A percentile compares a stretch with the other conserved stretches of the same genome.
phyloP scores from a whole-genome alignment of 441 rosid species.

The Euphorbia neoarborescens region DNA sequence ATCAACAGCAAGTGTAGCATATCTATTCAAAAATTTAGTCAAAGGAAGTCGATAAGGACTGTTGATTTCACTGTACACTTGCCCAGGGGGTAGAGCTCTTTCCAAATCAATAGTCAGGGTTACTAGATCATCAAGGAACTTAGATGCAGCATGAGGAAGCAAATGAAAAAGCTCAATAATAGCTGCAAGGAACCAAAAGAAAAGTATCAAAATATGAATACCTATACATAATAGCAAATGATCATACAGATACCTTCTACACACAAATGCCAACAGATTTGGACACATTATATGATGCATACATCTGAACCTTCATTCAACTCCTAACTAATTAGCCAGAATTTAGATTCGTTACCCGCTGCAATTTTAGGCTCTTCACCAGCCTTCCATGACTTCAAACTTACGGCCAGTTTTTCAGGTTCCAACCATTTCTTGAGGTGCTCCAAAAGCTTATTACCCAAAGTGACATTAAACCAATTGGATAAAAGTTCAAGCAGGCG shows the following conservation, averaged over 20 bases:
- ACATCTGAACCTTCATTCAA: slow-evolving; percentile 2
- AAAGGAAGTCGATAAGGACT: slow-evolving; percentile 98
- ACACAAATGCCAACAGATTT: background rate
- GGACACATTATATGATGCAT: background rate
- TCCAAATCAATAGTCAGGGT: slow-evolving; percentile 89
- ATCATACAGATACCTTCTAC: background rate
- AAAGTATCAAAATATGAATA: slow-evolving; percentile 13
- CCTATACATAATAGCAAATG: slow-evolving; percentile 4
- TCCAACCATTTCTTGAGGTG: slow-evolving; percentile 99
- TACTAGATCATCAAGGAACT: slow-evolving; percentile 95
- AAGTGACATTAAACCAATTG: slow-evolving; percentile 95
- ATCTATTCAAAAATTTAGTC: slow-evolving; percentile 86
- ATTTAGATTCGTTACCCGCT: slow-evolving; percentile 52
- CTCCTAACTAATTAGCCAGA: slow-evolving; percentile 13
- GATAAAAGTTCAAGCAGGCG: slow-evolving; percentile 97
- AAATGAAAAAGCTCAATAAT: slow-evolving; percentile 97
- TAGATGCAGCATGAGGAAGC: slow-evolving; percentile 94
- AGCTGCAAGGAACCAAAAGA: slow-evolving; percentile 55
- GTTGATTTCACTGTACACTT: slow-evolving; percentile 91
- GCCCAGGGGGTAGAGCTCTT: slow-evolving; percentile 81
- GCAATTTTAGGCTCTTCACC: slow-evolving; percentile 99
- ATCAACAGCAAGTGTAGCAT: slow-evolving; percentile 90
- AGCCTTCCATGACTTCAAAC: slow-evolving; percentile 88
- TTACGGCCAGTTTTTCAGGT: slow-evolving; percentile 95
- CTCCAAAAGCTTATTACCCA: slow-evolving; percentile 95